Percentiles rank a stretch among this genome's conserved stretches.
Conservation (phyloP, 2,329 filamentous ascomycete genomes). For the Exophiala sideris region DNA sequence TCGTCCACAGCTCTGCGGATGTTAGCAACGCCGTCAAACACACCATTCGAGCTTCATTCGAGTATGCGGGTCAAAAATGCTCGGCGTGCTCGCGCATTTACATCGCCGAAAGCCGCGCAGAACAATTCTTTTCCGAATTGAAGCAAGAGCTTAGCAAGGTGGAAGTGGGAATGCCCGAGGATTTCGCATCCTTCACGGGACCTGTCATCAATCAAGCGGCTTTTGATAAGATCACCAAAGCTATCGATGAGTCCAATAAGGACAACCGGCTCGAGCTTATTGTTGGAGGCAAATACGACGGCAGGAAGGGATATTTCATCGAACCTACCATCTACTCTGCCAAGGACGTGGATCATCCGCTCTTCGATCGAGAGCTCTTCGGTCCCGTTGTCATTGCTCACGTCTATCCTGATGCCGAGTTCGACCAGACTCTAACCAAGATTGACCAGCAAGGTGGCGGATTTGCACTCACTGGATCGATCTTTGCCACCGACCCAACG, state of each 20-base stretch:
- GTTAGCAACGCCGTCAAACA: constrained; percentile 71
- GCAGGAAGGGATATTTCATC: constrained; percentile 70
- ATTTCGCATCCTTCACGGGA: constrained; percentile 70
- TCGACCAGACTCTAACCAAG: constrained; percentile 32
- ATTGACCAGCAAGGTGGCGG: constrained; percentile 44
- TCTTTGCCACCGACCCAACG: constrained; percentile 49
- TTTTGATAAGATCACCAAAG: constrained; percentile 70
- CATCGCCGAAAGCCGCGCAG: constrained; percentile 68
- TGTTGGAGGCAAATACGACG: constrained; percentile 69
- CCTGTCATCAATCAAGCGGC: constrained; percentile 74
- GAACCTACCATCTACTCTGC: constrained; percentile 73
- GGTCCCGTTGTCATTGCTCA: constrained; percentile 67
- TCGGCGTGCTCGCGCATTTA: constrained; percentile 72
- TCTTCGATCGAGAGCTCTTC: constrained; percentile 72
- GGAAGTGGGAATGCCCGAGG: constrained; percentile 62
- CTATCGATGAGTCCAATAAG: constrained; percentile 69
- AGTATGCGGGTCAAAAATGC: constrained; percentile 83
- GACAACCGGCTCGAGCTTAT: constrained; percentile 67
- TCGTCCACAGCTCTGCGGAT: constrained; percentile 69
- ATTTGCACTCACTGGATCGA: constrained; percentile 49
- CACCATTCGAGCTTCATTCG: constrained; percentile 75
- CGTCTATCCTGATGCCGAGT: constrained; percentile 65
- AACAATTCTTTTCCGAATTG: constrained; percentile 62
- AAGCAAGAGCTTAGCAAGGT: constrained; percentile 62
- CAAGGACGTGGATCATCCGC: constrained; percentile 63